Percentiles rank a stretch among this genome's conserved stretches.
Evolutionary conservation across 2,329 filamentous ascomycete genomes (phyloP).

Genomic region (Fusarium graminum): DNA sequence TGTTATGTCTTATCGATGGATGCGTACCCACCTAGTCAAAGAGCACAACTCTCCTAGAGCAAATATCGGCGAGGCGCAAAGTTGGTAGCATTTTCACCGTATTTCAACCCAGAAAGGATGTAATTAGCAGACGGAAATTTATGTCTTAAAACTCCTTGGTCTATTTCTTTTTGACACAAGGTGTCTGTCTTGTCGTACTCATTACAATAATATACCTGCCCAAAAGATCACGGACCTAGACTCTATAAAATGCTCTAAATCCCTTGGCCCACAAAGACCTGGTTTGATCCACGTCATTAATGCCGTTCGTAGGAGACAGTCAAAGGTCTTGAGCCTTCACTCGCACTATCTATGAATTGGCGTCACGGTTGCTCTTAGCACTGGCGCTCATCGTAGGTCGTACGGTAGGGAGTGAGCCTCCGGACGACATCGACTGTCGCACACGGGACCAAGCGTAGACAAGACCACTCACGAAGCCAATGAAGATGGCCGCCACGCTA

Average conservation of each 20-base stretch:
- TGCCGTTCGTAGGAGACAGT: neutral
- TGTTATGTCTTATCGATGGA: neutral
- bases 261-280: constrained; percentile 2
- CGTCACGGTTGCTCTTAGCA: constrained; percentile 89
- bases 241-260: constrained; percentile 4
- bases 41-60: too few species aligned
- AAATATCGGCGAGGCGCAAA: too few species aligned
- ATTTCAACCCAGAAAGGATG: neutral
- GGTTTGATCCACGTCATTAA: constrained; percentile 5
- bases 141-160: constrained; percentile 26
- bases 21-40: too few species aligned
- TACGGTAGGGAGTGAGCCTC: constrained; percentile 76
- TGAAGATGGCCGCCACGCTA: constrained; percentile 88
- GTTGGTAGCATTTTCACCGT: neutral
- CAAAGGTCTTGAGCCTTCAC: neutral
- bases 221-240: constrained; percentile 11
- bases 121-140: neutral
- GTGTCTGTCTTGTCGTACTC: constrained; percentile 11
- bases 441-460: constrained; percentile 80
- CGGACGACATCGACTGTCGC: constrained; percentile 76
- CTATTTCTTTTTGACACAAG: constrained; percentile 24
- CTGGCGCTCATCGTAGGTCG: constrained; percentile 83
- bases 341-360: constrained; percentile 64
- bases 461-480: constrained; percentile 92
- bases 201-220: constrained; percentile 35